Base-by-base conservation (phyloP, 75 land plant species). In the Cunninghamia lanceolata region DNA sequence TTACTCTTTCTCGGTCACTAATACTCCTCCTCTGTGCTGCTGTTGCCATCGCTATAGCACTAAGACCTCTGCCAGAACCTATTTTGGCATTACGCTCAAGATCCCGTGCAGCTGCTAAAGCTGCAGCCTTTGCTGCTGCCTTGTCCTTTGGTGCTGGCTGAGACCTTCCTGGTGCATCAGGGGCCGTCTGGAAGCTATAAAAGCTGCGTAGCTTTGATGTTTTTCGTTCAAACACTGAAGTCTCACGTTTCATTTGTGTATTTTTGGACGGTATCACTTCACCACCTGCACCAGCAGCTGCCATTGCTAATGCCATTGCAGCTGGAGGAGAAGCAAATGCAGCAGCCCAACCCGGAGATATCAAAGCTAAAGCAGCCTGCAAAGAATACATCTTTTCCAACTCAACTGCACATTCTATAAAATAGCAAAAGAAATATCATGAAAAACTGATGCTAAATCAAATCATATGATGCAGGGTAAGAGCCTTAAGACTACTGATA, bases 281-380 rank as follows among this genome's bases (percentile, higher is more conserved):
- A 75, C 99, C 99, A 88, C 92, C 91, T n/a, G 96, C 97, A 81
- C 99, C 99, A 84, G 99, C 99, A 89, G 98, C 99, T 88, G 98
- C 95, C 99, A 98, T 98, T 73, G 99, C 99, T 39, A 98, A 89
- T 36, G 99, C 99, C 99, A 98, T 97, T 66, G 99, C 99, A 83
- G 97, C 99, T 82, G 99, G 99, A 47, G 99, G 99, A 52, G 99
- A 98, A 28, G 99, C 99, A 95, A 98, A 98, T 89, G 99, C 95
- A 88, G 99, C 96, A 79, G 99, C 95, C 99, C 99, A 98, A 71
- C 93, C 95, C 59, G 99, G 96, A 76, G 99, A 91, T 50, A 97
- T 95, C 99, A 98, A 97, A 39, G 93, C 91, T 85, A 96, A 87
- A 84, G 99, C 96, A 91, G 99, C 99, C 99, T 98, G 91, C 35